Percentiles rank a stretch among this genome's conserved stretches.
Conservation (phyloP, 345 rosid species). For the Hibiscus trionum region DNA sequence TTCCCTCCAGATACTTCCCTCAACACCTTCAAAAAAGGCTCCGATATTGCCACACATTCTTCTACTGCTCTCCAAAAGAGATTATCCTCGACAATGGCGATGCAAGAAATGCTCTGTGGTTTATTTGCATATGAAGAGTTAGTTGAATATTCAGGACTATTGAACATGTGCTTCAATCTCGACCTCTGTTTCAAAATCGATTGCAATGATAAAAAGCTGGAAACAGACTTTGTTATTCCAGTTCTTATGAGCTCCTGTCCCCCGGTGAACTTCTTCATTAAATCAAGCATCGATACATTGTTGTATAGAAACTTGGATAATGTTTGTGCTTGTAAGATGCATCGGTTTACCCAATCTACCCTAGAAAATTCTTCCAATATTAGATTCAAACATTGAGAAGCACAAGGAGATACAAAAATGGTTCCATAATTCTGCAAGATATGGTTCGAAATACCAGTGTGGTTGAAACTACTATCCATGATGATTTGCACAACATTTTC, state of each 20-base stretch:
- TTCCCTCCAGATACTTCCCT: slow-evolving; percentile 81
- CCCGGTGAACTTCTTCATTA: slow-evolving; percentile 62
- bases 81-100: slow-evolving; percentile 51
- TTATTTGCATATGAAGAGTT: slow-evolving; percentile 48
- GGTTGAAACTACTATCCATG: slow-evolving; percentile 57
- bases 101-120: slow-evolving; percentile 51
- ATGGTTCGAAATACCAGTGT: slow-evolving; percentile 62
- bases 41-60: slow-evolving; percentile 81
- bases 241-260: slow-evolving; percentile 67
- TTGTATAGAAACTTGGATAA: slow-evolving; percentile 68
- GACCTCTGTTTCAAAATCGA: slow-evolving; percentile 67
- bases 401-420: slow-evolving; percentile 79
- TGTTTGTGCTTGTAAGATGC: slow-evolving; percentile 64
- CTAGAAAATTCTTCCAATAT: slow-evolving; percentile 79
- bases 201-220: slow-evolving; percentile 66
- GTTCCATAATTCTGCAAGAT: slow-evolving; percentile 60
- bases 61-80: slow-evolving; percentile 82
- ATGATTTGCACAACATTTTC: slow-evolving; percentile 84
- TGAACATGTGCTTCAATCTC: slow-evolving; percentile 63
- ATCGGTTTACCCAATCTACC: slow-evolving; percentile 85
- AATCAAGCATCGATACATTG: slow-evolving; percentile 55
- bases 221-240: slow-evolving; percentile 65
- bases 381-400: slow-evolving; percentile 70
- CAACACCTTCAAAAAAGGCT: slow-evolving; percentile 73
- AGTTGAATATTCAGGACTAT: slow-evolving; percentile 55